These are phyloP conservation scores for Aquilaria yunnanensis DNA, from an alignment of 345 rosid genomes.

Conservation along the genomic window DNA sequence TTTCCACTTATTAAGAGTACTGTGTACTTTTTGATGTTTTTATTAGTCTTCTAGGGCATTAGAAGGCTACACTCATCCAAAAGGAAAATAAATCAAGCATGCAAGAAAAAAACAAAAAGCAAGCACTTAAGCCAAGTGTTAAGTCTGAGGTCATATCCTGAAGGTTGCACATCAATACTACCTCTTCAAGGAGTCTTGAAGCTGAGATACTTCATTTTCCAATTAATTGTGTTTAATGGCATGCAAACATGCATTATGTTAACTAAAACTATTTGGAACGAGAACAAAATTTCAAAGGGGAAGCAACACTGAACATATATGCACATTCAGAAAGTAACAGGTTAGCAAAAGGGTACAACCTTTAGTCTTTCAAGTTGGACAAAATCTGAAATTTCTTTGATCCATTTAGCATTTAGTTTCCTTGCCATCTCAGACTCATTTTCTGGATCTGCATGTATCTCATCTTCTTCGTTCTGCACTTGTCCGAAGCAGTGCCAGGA, in stretches of 20 bases:
- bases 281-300: background rate
- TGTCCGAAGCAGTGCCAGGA: constrained; percentile 9
- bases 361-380: constrained; percentile 45
- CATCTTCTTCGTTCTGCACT: constrained; percentile 13
- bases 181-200: constrained; percentile 83
- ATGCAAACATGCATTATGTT: background rate
- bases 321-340: constrained; percentile 6
- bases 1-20: no score
- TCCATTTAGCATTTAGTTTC: constrained; percentile 11
- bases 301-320: constrained; percentile 3
- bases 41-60: no score
- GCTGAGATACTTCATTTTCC: constrained; percentile 29
- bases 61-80: no score
- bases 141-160: background rate
- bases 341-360: constrained; percentile 29
- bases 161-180: constrained; percentile 27
- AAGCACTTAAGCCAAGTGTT: background rate
- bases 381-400: constrained; percentile 25
- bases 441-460: constrained; percentile 12
- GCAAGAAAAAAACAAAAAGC: background rate
- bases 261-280: background rate
- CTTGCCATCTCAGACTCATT: constrained; percentile 22
- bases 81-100: no score
- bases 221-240: background rate
- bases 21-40: no score